Conservation (phyloP, 805 yeast species). For the Saccharomycopsis fodiens region DNA sequence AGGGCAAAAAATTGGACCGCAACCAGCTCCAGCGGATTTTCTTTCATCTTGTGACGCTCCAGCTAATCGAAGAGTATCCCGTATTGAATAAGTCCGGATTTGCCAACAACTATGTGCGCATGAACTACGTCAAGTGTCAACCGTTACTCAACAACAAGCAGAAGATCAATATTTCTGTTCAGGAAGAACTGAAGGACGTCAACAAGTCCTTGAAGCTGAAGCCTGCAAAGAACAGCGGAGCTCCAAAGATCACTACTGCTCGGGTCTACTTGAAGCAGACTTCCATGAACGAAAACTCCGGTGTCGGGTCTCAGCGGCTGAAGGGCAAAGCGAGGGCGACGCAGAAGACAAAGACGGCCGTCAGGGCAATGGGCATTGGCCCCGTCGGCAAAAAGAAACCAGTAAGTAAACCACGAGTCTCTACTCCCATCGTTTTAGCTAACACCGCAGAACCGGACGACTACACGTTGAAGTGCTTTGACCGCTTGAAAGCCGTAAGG, state of each 20-base stretch:
- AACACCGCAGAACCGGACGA: background rate
- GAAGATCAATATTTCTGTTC: slow-evolving; percentile 36
- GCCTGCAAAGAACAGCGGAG: background rate
- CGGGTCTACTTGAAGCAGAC: slow-evolving; percentile 1
- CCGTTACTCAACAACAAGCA: slow-evolving; percentile 37
- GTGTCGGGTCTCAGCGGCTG: background rate
- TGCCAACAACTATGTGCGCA: slow-evolving; percentile 64
- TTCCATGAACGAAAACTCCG: background rate
- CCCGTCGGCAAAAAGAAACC: background rate
- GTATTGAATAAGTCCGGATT: slow-evolving; percentile 71
- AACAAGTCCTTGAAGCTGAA: background rate
- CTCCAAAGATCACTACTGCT: slow-evolving; percentile 5
- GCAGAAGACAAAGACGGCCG: background rate
- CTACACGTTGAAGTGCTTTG: slow-evolving; percentile 21
- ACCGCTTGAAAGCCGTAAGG: slow-evolving; percentile 34
- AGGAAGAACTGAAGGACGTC: slow-evolving; percentile 7
- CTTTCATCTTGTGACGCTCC: slow-evolving; percentile 63
- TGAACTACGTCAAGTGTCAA: slow-evolving; percentile 47
- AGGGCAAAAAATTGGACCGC: slow-evolving; percentile 56
- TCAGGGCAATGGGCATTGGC: background rate
- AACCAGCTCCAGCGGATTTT: slow-evolving; percentile 76
- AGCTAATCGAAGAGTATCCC: slow-evolving; percentile 62
- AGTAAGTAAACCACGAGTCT: background rate
- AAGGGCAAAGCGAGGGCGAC: background rate
- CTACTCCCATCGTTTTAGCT: background rate